phyloP scores from a whole-genome alignment of 352 stramenopile genomes.

The Pythium graminicola region DNA sequence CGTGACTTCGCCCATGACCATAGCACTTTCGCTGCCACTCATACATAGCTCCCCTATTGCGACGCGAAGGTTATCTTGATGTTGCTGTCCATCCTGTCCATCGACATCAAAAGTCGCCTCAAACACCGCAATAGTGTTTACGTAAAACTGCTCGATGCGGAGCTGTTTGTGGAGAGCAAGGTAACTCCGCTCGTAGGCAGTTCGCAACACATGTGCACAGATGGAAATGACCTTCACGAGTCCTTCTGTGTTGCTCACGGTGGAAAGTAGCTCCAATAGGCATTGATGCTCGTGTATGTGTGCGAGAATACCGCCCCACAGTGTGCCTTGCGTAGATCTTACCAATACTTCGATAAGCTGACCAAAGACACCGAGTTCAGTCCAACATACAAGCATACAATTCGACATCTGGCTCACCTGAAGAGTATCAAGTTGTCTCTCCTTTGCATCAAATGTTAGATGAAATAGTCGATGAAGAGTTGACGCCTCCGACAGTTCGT shows the following conservation, averaged over 20 bases:
- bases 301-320: conserved; percentile 8
- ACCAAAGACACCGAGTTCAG: not conserved
- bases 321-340: not conserved
- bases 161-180: conserved; percentile 20
- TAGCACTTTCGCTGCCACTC: conserved; percentile 31
- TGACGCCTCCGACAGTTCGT: conserved; percentile 41
- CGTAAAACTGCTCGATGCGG: conserved; percentile 19
- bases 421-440: conserved; percentile 16
- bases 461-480: conserved; percentile 50
- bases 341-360: conserved; percentile 11
- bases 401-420: conserved; percentile 15
- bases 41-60: conserved; percentile 35
- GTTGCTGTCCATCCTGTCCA: not conserved
- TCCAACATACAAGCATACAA: too few species aligned
- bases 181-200: conserved; percentile 2
- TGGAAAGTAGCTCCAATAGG: conserved; percentile 11
- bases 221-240: conserved; percentile 12
- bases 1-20: conserved; percentile 18
- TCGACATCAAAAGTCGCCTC: conserved; percentile 2
- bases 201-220: conserved; percentile 8
- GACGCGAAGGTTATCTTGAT: conserved; percentile 28
- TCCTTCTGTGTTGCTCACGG: not conserved
- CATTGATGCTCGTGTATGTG: conserved; percentile 20
- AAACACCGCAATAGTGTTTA: conserved; percentile 4
- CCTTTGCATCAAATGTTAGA: conserved; percentile 25